phyloP scores from a whole-genome alignment of 768 basidiomycete genomes.

The Mycena vitilis region DNA sequence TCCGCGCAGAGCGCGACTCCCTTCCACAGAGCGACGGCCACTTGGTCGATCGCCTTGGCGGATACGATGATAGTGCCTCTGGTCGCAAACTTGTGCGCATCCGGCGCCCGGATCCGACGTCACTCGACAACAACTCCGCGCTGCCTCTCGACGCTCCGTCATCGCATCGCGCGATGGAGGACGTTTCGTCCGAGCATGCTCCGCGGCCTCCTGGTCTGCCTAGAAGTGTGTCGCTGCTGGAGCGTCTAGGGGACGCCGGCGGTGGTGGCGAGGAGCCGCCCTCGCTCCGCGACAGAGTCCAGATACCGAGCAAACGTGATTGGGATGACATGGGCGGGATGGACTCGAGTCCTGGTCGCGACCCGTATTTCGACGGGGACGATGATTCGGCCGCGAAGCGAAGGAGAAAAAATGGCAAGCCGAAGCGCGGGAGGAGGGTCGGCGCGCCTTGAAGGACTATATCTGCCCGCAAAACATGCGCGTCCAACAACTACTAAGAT shows the following conservation, averaged over 20 bases:
- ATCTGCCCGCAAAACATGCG: slow-evolving; percentile 9
- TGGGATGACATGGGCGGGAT: slow-evolving; percentile 25
- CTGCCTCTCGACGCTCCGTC: slow-evolving; percentile 26
- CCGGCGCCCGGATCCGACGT: slow-evolving; percentile 18
- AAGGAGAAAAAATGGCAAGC: slow-evolving; percentile 29
- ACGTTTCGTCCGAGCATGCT: slow-evolving; percentile 14
- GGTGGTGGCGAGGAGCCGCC: slow-evolving; percentile 11
- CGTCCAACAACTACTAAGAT: slow-evolving; percentile 3
- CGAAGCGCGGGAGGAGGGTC: slow-evolving; percentile 24
- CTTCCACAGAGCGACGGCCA: slow-evolving; percentile 4
- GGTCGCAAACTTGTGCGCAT: slow-evolving; percentile 12
- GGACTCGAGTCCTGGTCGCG: slow-evolving; percentile 22
- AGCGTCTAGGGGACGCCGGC: slow-evolving; percentile 12
- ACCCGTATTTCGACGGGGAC: slow-evolving; percentile 22
- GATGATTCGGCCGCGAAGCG: slow-evolving; percentile 23
- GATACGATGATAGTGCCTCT: slow-evolving; percentile 9
- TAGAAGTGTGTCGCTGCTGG: slow-evolving; percentile 22
- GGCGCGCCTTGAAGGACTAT: slow-evolving; percentile 3
- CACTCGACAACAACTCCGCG: slow-evolving; percentile 20
- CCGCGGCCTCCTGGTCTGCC: slow-evolving; percentile 19
- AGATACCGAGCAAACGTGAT: slow-evolving; percentile 33
- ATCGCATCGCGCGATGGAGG: slow-evolving; percentile 9
- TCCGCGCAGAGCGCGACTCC: slow-evolving; percentile 18
- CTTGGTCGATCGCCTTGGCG: slow-evolving; percentile 27
- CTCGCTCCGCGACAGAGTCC: slow-evolving; percentile 31